Evolutionary conservation across 345 rosid species (phyloP), one percentile per base, ranked within the genome.

Genomic region (Trapa bicornis): DNA sequence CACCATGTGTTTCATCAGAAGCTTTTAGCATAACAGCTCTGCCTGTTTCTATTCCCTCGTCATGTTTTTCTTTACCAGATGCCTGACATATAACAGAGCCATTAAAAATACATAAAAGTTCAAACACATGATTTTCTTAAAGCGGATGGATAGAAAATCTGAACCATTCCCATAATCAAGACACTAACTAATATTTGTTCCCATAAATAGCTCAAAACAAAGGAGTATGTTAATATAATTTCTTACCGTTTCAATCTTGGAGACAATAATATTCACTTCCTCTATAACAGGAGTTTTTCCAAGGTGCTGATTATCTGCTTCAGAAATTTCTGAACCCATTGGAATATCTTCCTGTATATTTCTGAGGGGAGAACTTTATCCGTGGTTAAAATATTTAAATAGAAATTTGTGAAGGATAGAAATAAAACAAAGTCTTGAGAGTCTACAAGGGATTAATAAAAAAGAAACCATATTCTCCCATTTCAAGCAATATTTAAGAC

Each of bases 331-430:
- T 57, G 78, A 73, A 80, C 75, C 87, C 47, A 75, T 78, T 47
- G 87, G 68, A 65, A 39, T 79, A 72, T 82, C 82, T 77, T 87
- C 85, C 45, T 83, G 76, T 73, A 80, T 75, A 73, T 84, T 83
- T 77, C 97, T 93, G 83, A 42, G 62, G 69, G 74, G 68, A 33
- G 69, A 72, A 6, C 61, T 47, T 35, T 58, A 9, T 32, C 11
- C 43, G 4, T 32, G 38, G 11, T 32, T 58, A 58, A 8, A 58
- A 32, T 6, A 33, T 58, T 11, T 10, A 32, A 58, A 5, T 10
- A 7, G 16, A 12, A 11, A 9, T 58, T 58, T 1, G 37, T 5
- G 35, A 57, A 32, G 12, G 3, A 22, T 7, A 12, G 6, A 47
- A 17, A 3, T 4, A 41, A 41, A 41, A 41, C 29, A 57, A 9